phyloP scores from a whole-genome alignment of 208 protist species.

The Wallacemonas sp. region DNA sequence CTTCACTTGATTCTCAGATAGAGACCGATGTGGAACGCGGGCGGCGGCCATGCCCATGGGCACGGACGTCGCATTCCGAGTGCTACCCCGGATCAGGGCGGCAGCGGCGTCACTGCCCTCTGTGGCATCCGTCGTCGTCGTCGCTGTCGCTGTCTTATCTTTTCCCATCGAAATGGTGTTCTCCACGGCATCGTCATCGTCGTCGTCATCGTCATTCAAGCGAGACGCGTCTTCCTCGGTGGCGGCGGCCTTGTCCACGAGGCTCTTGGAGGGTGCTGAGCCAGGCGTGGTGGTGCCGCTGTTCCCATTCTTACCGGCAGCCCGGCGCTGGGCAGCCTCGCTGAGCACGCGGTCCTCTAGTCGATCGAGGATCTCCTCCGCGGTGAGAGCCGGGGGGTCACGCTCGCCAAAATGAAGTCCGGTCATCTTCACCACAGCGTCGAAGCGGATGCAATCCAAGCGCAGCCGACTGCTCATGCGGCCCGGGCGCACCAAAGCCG shows the following conservation, averaged over 20 bases:
- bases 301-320: not conserved
- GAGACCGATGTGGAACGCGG: constrained; percentile 34
- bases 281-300: not conserved
- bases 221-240: too few species aligned
- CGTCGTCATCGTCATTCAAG: constrained; percentile 4
- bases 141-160: not conserved
- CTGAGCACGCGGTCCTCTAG: constrained; percentile 7
- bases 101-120: not conserved
- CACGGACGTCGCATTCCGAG: not conserved
- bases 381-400: constrained; percentile 18
- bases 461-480: constrained; percentile 73
- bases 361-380: constrained; percentile 21
- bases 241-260: not conserved
- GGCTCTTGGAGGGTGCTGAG: not conserved
- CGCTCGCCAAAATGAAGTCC: constrained; percentile 78
- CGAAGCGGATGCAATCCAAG: constrained; percentile 69
- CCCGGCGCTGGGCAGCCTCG: not conserved
- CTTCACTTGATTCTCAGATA: constrained; percentile 34
- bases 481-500: constrained; percentile 86
- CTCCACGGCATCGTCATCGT: constrained; percentile 14
- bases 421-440: constrained; percentile 56
- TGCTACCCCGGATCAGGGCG: not conserved
- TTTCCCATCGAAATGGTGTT: constrained; percentile 3
- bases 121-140: not conserved
- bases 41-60: constrained; percentile 24